Evolutionary conservation across 2,329 filamentous ascomycete genomes (phyloP), one percentile per base, ranked within the genome.

Genomic region (Coleophoma cylindrospora): DNA sequence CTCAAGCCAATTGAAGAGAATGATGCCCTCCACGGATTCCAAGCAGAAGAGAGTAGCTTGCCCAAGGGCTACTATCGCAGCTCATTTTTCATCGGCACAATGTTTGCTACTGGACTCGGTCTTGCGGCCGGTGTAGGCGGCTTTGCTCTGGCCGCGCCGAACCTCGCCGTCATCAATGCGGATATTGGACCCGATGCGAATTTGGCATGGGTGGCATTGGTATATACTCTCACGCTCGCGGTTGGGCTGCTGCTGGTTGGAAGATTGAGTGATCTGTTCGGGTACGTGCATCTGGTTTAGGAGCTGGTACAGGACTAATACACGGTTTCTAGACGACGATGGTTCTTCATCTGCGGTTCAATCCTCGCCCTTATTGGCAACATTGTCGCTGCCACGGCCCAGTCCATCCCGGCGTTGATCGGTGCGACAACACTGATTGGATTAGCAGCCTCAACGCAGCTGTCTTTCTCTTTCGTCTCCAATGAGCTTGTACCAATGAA

Each of bases 401-500:
- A 65, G 37, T 64, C 57, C 32, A 61, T 73, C 51, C 61, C 62
- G 36, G 64, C 63, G 9, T 50, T 72, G 22, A 70, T 73, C 48
- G 65, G 58, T 1, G 68, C 65, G 37, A 67, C 61, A 45, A 65
- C 63, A 17, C 59, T 71, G 40, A 60, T 64, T 43, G 70, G 69
- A 17, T 57, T 68, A 13, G 67, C 67, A 4, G 64, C 64, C 3
- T 53, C 67, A 4, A 62, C 63, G 2, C 69, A 72, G 54, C 58
- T 70, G 10, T 66, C 67, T 7, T 71, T 67, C 61, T 61, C 59
- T 48, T 66, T 65, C 43, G 62, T 68, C 32, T 58, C 69, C 50
- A 61, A 59, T 14, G 70, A 72, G 56, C 59, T 71, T 19, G 66
- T 70, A 10, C 68, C 67, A 7, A 69, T 68, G 57, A 66, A 66